Evolutionary conservation across 2,329 filamentous ascomycete species (phyloP).

Genomic region (Chalaropsis ovoidea): DNA sequence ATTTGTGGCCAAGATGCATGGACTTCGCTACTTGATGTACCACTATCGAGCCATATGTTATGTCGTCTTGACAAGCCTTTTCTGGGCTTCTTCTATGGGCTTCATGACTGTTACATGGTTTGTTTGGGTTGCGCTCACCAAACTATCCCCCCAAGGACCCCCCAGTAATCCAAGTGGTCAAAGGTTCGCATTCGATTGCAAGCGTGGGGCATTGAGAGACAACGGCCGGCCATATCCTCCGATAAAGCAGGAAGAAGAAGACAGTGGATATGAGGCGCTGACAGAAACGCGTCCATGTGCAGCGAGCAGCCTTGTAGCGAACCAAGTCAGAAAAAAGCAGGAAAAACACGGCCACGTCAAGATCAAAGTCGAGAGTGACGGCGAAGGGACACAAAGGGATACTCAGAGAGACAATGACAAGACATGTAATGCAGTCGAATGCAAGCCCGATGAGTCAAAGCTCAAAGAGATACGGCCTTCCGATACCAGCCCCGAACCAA

Average conservation of each 20-base stretch:
- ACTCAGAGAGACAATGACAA: neutral
- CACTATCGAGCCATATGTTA: constrained; percentile 64
- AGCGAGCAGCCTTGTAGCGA: constrained; percentile 26
- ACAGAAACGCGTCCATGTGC: neutral
- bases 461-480: neutral
- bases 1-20: constrained; percentile 64
- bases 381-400: neutral
- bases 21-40: constrained; percentile 78
- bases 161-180: neutral
- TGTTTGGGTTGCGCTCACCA: constrained; percentile 33
- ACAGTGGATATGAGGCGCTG: too few relatives aligned
- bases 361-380: neutral
- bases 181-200: neutral
- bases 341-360: constrained; percentile 22
- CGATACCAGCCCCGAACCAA: neutral
- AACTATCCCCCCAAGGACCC: neutral
- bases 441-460: neutral
- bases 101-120: constrained; percentile 58
- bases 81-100: constrained; percentile 67
- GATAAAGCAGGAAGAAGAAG: constrained; percentile 6
- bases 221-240: neutral
- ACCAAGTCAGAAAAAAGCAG: constrained; percentile 19
- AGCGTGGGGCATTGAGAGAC: neutral
- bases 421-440: neutral
- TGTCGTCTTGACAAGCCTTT: constrained; percentile 54